These are phyloP conservation scores for Blastomyces silverae DNA, from an alignment of 2,329 filamentous ascomycete genomes.

Conservation along the genomic window DNA sequence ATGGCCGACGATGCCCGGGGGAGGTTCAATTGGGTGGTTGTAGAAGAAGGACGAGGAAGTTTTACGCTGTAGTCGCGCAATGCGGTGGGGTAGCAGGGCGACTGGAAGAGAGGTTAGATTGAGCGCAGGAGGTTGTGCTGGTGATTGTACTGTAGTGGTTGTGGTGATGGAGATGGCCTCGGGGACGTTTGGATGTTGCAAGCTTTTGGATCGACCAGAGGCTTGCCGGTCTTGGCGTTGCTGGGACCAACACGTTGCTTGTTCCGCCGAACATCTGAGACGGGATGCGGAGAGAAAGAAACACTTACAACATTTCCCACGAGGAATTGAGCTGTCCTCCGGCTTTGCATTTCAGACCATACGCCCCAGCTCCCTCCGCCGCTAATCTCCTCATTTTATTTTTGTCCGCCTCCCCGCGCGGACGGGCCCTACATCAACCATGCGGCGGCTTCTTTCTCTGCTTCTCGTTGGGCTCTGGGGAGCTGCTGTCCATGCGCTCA, in stretches of 20 bases:
- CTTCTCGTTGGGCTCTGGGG: slow-evolving; percentile 56
- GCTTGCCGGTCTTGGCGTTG: slow-evolving; percentile 33
- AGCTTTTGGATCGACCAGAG: slow-evolving; percentile 16
- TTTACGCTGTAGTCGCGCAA: background rate
- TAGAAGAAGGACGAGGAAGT: background rate
- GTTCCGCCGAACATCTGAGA: slow-evolving; percentile 23
- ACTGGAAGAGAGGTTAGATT: slow-evolving; percentile 12
- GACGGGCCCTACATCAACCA: slow-evolving; percentile 39
- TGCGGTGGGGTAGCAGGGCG: background rate
- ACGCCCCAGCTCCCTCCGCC: slow-evolving; percentile 14
- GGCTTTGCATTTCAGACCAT: slow-evolving; percentile 9
- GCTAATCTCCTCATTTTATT: slow-evolving; percentile 19
- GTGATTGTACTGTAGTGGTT: background rate
- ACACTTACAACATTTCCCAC: background rate
- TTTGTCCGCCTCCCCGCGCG: slow-evolving; percentile 31
- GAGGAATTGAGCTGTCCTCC: background rate
- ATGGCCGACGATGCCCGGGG: background rate
- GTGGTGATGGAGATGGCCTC: slow-evolving; percentile 1
- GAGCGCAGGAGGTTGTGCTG: slow-evolving; percentile 15
- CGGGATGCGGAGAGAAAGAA: background rate
- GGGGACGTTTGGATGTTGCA: background rate
- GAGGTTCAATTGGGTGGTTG: background rate
- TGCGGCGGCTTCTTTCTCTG: slow-evolving; percentile 69
- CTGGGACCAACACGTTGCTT: slow-evolving; percentile 41
- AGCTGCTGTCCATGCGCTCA: slow-evolving; percentile 57